These are phyloP conservation scores for Fonsecaea erecta DNA, from an alignment of 2,329 filamentous ascomycete species.

Conservation along the genomic window DNA sequence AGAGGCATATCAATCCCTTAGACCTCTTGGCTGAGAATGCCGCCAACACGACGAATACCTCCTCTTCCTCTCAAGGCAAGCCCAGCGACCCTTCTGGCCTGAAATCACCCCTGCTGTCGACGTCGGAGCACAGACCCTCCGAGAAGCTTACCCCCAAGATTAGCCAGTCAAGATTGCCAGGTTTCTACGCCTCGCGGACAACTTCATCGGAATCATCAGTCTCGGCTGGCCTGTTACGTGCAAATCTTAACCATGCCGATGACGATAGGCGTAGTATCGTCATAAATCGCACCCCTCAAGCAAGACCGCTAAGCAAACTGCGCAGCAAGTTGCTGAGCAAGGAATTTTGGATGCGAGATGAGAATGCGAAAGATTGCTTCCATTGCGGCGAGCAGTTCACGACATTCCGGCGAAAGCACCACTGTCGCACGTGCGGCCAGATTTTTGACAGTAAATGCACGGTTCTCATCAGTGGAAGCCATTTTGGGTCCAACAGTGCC, in stretches of 20 bases:
- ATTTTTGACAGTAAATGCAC: conserved; percentile 98
- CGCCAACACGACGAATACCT: conserved; percentile 8
- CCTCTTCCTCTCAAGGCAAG: conserved; percentile 4
- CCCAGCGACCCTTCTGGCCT: conserved; percentile 21
- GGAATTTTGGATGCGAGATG: conserved; percentile 99
- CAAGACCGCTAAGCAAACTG: conserved; percentile 64
- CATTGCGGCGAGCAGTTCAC: conserved; percentile 88
- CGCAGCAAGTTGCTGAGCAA: conserved; percentile 86
- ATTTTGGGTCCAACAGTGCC: conserved; percentile 83
- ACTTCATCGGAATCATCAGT: conserved; percentile 46
- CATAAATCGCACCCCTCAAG: conserved; percentile 34
- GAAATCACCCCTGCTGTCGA: conserved; percentile 30
- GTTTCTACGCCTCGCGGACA: conserved; percentile 48
- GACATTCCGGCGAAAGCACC: conserved; percentile 93
- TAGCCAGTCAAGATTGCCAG: conserved; percentile 53
- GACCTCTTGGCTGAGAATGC: conserved; percentile 37
- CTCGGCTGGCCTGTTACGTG: conserved; percentile 5
- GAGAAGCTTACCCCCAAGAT: conserved; percentile 47
- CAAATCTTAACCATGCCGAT: conserved; percentile 8
- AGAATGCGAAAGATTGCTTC: conserved; percentile 97
- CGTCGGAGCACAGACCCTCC: conserved; percentile 29
- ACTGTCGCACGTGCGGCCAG: conserved; percentile 93
- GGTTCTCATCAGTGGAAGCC: conserved; percentile 81
- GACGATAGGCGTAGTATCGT: conserved; percentile 44
- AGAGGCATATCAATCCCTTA: conserved; percentile 39